phyloP scores from a whole-genome alignment of 345 rosid species.

The Salix udensis region DNA sequence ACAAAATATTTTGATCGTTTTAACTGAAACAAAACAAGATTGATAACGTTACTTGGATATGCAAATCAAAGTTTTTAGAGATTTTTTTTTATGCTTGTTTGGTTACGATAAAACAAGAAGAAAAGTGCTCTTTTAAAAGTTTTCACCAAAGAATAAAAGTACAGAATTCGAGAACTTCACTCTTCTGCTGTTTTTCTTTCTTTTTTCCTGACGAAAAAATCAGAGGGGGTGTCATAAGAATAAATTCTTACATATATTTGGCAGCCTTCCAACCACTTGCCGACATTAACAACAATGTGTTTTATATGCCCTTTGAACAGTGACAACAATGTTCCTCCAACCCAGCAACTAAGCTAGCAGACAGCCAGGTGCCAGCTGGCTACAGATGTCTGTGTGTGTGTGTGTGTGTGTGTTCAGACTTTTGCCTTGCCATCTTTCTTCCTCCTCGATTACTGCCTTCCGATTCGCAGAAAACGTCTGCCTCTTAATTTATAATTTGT shows the following conservation, averaged over 20 bases:
- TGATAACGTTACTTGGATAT: too few species aligned
- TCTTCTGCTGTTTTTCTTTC: too few species aligned
- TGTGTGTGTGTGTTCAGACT: neutral
- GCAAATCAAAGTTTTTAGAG: too few species aligned
- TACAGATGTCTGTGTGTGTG: neutral
- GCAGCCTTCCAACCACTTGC: neutral
- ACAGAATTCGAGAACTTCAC: too few species aligned
- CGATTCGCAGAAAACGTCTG: neutral
- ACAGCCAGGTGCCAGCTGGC: constrained; percentile 36
- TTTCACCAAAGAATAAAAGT: too few species aligned
- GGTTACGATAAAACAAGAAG: too few species aligned
- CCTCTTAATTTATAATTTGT: neutral
- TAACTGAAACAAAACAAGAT: fast-evolving
- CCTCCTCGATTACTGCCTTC: constrained; percentile 7
- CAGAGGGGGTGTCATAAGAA: too few species aligned
- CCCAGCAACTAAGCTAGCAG: neutral
- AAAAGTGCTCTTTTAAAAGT: too few species aligned
- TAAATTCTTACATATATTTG: neutral
- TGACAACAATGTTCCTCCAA: neutral
- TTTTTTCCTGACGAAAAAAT: too few species aligned
- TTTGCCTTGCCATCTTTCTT: neutral
- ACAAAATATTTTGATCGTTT: too few species aligned
- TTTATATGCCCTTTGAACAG: neutral
- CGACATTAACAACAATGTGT: neutral
- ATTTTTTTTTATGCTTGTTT: too few species aligned